These are phyloP conservation scores for Phytophthora lateralis DNA, from an alignment of 352 stramenopile genomes.

Conservation along the genomic window DNA sequence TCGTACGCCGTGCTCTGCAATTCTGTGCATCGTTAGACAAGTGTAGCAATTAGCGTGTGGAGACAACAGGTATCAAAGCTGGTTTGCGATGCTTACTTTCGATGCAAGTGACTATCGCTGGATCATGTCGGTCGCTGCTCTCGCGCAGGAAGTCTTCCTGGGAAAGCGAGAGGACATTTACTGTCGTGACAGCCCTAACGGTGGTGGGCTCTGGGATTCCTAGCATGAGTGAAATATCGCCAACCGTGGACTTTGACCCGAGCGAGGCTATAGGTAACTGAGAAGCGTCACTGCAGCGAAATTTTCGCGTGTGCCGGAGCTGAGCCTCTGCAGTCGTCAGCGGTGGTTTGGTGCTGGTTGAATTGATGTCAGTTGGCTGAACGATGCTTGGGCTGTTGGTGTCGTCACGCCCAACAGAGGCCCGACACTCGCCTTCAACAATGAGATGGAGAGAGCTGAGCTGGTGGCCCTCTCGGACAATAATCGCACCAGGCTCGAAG, in stretches of 20 bases:
- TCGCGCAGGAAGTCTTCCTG: slow-evolving; percentile 51
- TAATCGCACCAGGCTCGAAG: slow-evolving; percentile 38
- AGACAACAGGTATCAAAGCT: background rate
- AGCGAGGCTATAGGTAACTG: slow-evolving; percentile 45
- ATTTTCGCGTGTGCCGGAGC: slow-evolving; percentile 36
- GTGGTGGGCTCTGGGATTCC: slow-evolving; percentile 42
- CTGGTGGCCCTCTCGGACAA: slow-evolving; percentile 38
- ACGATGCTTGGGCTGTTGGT: background rate
- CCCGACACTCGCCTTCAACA: slow-evolving; percentile 46
- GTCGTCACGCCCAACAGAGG: slow-evolving; percentile 33
- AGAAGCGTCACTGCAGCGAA: slow-evolving; percentile 24
- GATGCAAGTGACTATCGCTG: slow-evolving; percentile 22
- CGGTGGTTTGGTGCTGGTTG: slow-evolving; percentile 6
- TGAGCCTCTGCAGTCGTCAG: slow-evolving; percentile 30
- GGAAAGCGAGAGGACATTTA: slow-evolving; percentile 38
- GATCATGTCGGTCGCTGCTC: slow-evolving; percentile 42
- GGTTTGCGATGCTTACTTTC: slow-evolving; percentile 23
- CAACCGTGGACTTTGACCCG: slow-evolving; percentile 40
- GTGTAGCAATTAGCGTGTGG: background rate
- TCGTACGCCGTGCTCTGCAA: slow-evolving; percentile 56
- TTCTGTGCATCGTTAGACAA: slow-evolving; percentile 22
- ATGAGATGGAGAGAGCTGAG: slow-evolving; percentile 39
- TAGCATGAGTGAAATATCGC: slow-evolving; percentile 48
- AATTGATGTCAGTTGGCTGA: slow-evolving; percentile 4
- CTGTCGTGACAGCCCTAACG: slow-evolving; percentile 40